Evolutionary conservation across 306 rosid species (phyloP).

Genomic region (Fragaria nilgerrensis): DNA sequence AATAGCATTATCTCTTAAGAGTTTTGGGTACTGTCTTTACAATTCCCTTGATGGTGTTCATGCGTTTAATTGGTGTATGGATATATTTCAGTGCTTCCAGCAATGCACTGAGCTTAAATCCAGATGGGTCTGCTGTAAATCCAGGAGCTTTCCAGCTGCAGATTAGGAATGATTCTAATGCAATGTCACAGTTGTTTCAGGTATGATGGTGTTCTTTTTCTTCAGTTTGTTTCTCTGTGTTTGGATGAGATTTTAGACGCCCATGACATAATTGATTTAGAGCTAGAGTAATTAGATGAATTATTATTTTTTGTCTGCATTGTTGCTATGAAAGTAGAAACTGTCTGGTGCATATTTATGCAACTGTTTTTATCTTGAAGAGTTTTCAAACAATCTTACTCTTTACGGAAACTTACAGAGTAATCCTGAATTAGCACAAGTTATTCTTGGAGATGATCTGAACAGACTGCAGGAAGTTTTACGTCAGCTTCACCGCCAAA

Average conservation of each 20-base stretch:
- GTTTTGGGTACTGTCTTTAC: background rate
- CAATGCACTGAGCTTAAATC: constrained; percentile 60
- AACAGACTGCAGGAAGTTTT: constrained; percentile 71
- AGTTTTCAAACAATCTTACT: constrained; percentile 6
- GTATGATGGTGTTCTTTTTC: constrained; percentile 36
- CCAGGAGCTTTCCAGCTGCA: constrained; percentile 93
- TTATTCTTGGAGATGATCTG: constrained; percentile 71
- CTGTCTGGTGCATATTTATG: background rate
- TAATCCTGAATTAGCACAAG: constrained; percentile 95
- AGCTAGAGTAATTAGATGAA: background rate
- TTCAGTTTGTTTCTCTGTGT: constrained; percentile 6
- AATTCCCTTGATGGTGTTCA: background rate
- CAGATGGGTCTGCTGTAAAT: constrained; percentile 89
- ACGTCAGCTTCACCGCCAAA: constrained; percentile 56
- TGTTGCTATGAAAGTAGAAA: background rate
- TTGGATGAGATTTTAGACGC: constrained; percentile 11
- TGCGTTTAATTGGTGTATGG: background rate
- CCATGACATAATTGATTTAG: background rate
- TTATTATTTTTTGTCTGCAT: background rate
- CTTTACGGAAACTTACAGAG: constrained; percentile 37
- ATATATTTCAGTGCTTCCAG: constrained; percentile 57
- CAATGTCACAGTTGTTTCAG: constrained; percentile 76
- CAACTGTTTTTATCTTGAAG: background rate
- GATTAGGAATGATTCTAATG: constrained; percentile 62
- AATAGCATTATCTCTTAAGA: background rate